Evolutionary conservation across 768 basidiomycete genomes (phyloP), one percentile per base, ranked within the genome.

Genomic region (Kwoniella shandongensis): DNA sequence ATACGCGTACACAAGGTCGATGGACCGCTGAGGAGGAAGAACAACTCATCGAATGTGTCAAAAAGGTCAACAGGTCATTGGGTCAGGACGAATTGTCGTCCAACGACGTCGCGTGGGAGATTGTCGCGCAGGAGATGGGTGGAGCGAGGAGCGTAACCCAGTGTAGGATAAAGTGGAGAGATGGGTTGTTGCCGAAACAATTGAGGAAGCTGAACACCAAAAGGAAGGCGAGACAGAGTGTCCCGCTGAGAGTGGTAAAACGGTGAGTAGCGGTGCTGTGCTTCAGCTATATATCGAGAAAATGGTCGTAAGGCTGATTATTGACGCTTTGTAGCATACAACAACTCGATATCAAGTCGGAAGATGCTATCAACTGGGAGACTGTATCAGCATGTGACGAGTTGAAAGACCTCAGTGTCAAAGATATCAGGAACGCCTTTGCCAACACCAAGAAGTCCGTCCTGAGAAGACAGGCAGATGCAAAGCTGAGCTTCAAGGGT

Each of bases 151-250:
- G 61, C 3, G 27, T 49, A 3, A 66, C 59, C 47, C 64, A 67
- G 39, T 68, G 66, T 49, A 46, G 69, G 44, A 63, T 64, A 50
- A 66, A 66, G 40, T 71, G 69, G 69, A 38, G 44, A 15, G 49
- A 51, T 29, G 51, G 46, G 25, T 38, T 58, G 13, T 18, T 47
- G 36, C 38, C 47, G n/a, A 47, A 29, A 51, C 78, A n/a, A 17
- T 41, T 41, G 40, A n/a, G 40, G n/a, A n/a, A 17, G 40, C 6
- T 7, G 40, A 17, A 17, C 6, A 7, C 8, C 10, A 36, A 10
- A 22, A 22, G 23, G 22, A 46, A 46, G 44, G 18, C 6, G 13
- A 23, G n/a, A n/a, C 4, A 15, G 22, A 46, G 23, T 23, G 18
- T n/a, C 17, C 22, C 23, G 20, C 22, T 40, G 47, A 20, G 39